Conservation (phyloP, 345 rosid species). For the Bruguiera gymnorhiza region DNA sequence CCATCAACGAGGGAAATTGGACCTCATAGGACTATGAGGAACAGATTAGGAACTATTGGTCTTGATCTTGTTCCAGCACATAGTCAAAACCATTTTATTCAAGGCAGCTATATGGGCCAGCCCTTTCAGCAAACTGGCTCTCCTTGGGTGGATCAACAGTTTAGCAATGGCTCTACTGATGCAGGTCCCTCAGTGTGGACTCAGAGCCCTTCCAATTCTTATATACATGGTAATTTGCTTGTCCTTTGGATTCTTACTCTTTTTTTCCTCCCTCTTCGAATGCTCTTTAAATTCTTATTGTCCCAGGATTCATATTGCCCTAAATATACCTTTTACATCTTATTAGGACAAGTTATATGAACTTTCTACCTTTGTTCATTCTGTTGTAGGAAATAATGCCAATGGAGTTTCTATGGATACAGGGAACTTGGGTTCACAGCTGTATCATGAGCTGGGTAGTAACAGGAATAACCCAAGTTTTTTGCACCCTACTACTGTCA, state of each 20-base stretch:
- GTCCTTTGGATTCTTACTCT: not conserved
- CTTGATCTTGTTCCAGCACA: constrained; percentile 52
- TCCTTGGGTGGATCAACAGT: constrained; percentile 47
- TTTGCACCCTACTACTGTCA: constrained; percentile 37
- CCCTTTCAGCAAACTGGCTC: constrained; percentile 46
- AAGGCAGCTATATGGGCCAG: constrained; percentile 51
- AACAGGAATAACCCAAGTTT: constrained; percentile 43
- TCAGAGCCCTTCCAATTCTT: constrained; percentile 49
- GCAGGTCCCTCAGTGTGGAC: constrained; percentile 57
- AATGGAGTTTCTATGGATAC: constrained; percentile 44
- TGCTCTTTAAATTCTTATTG: not conserved
- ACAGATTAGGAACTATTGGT: constrained; percentile 49
- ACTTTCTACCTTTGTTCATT: not conserved
- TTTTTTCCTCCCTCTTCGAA: not conserved
- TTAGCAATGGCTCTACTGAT: constrained; percentile 36
- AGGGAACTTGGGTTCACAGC: constrained; percentile 39
- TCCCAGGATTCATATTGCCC: not conserved
- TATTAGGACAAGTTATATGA: not conserved
- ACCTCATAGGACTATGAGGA: constrained; percentile 54
- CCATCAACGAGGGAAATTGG: constrained; percentile 45
- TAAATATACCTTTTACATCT: not conserved
- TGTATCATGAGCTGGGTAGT: constrained; percentile 43
- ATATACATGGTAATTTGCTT: constrained; percentile 52
- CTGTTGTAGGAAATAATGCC: constrained; percentile 36
- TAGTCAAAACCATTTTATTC: constrained; percentile 42